These are phyloP conservation scores for Aspergillus spinulosporus DNA, from an alignment of 2,329 filamentous ascomycete species.

Conservation along the genomic window DNA sequence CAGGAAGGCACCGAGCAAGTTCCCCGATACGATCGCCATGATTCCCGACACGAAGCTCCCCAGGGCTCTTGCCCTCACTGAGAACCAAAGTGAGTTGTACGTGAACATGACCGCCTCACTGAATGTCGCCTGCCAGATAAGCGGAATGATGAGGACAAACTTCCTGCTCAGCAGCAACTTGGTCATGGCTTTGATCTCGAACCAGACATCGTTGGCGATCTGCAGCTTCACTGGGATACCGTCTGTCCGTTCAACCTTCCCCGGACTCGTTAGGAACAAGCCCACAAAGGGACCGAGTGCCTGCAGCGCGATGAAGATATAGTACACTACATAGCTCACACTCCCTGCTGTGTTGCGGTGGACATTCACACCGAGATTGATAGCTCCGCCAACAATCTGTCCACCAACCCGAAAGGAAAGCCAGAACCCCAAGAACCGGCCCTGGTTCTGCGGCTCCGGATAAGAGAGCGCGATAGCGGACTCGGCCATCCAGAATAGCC, in stretches of 20 bases:
- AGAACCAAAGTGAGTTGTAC: constrained; percentile 67
- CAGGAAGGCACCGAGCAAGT: constrained; percentile 65
- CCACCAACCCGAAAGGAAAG: constrained; percentile 62
- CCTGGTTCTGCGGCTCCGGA: constrained; percentile 68
- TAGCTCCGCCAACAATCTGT: constrained; percentile 70
- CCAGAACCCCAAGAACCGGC: constrained; percentile 68
- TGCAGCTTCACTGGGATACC: constrained; percentile 61
- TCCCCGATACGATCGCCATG: constrained; percentile 64
- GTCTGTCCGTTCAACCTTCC: constrained; percentile 64
- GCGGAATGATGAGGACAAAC: constrained; percentile 65
- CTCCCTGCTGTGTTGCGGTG: constrained; percentile 59
- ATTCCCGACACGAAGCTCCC: constrained; percentile 71
- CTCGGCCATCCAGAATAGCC: constrained; percentile 75
- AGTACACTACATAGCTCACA: constrained; percentile 68
- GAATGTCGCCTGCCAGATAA: constrained; percentile 71
- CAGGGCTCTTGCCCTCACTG: constrained; percentile 66
- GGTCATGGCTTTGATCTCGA: constrained; percentile 61
- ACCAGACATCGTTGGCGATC: constrained; percentile 58
- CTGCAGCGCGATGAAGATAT: constrained; percentile 71
- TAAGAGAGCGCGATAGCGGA: constrained; percentile 72
- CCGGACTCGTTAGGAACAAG: constrained; percentile 61
- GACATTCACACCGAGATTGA: constrained; percentile 68
- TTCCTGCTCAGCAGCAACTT: constrained; percentile 61
- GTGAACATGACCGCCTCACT: constrained; percentile 72
- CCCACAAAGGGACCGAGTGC: constrained; percentile 65